phyloP scores from a whole-genome alignment of 2,329 filamentous ascomycete genomes.

The Thelonectria discophora region DNA sequence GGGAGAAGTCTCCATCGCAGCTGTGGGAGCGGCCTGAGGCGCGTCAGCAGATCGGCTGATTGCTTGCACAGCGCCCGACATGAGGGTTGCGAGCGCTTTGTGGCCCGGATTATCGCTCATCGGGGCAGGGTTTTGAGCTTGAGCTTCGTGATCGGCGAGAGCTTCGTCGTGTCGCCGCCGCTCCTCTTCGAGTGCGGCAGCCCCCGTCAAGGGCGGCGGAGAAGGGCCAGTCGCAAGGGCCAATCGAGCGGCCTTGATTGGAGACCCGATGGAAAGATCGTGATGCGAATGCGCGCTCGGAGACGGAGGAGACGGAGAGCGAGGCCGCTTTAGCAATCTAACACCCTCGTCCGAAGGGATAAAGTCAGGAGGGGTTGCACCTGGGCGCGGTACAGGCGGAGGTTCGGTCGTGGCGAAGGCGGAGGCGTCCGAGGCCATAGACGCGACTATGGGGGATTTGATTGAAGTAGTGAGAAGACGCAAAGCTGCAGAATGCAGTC shows the following conservation, averaged over 20 bases:
- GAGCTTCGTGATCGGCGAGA: conserved; percentile 47
- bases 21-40: conserved; percentile 55
- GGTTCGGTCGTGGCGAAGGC: conserved; percentile 63
- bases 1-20: conserved; percentile 53
- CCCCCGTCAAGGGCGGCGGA: conserved; percentile 60
- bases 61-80: conserved; percentile 60
- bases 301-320: conserved; percentile 57
- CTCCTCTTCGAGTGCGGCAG: conserved; percentile 64
- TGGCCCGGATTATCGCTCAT: conserved; percentile 65
- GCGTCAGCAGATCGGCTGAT: conserved; percentile 67
- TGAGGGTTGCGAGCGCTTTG: conserved; percentile 61
- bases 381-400: conserved; percentile 51
- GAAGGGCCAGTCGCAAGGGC: conserved; percentile 55
- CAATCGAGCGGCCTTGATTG: conserved; percentile 63
- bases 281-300: conserved; percentile 45
- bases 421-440: conserved; percentile 65
- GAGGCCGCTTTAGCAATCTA: conserved; percentile 55
- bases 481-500: conserved; percentile 35
- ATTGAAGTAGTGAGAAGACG: conserved; percentile 32
- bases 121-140: conserved; percentile 52
- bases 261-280: conserved; percentile 55
- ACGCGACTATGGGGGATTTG: conserved; percentile 36
- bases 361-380: conserved; percentile 48
- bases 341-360: conserved; percentile 53
- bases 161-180: conserved; percentile 55